These are phyloP conservation scores for Fusarium marasasianum DNA, from an alignment of 2,329 filamentous ascomycete species.

Conservation along the genomic window DNA sequence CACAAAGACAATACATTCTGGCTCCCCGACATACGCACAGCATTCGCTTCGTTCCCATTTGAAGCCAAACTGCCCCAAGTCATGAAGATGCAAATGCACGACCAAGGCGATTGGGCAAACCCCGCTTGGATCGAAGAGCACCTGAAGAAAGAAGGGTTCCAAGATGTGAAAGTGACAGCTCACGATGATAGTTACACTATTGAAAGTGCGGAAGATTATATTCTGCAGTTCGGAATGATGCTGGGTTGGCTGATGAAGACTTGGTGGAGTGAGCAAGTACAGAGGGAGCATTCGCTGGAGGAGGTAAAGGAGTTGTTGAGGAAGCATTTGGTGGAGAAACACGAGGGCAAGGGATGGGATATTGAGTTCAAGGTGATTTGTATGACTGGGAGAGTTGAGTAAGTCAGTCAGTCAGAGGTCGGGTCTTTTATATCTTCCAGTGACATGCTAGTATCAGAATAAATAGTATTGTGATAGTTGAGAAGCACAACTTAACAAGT, in stretches of 20 bases:
- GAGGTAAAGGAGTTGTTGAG: constrained; percentile 51
- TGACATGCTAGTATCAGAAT: not conserved
- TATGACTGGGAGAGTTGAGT: constrained; percentile 39
- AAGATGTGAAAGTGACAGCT: constrained; percentile 49
- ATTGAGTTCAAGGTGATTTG: constrained; percentile 40
- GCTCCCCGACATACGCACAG: constrained; percentile 50
- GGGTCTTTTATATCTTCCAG: not conserved
- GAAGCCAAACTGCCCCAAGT: constrained; percentile 48
- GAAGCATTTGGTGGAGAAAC: constrained; percentile 52
- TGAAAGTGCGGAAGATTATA: constrained; percentile 48
- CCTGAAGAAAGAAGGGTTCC: constrained; percentile 49
- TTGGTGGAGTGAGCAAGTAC: constrained; percentile 53
- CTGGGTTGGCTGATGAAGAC: constrained; percentile 49
- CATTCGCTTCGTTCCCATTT: constrained; percentile 54
- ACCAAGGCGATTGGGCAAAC: constrained; percentile 52
- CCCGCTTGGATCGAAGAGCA: constrained; percentile 51
- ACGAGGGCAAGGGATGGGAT: constrained; percentile 44
- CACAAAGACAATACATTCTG: constrained; percentile 50
- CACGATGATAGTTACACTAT: constrained; percentile 42
- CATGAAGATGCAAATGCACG: constrained; percentile 52
- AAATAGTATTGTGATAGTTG: not conserved
- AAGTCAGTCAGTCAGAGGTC: rapidly evolving
- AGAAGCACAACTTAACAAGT: not conserved
- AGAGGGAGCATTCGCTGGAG: constrained; percentile 46
- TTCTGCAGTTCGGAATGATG: constrained; percentile 51